phyloP scores from a whole-genome alignment of 352 stramenopile species.

The Phytophthora pseudosyringae region DNA sequence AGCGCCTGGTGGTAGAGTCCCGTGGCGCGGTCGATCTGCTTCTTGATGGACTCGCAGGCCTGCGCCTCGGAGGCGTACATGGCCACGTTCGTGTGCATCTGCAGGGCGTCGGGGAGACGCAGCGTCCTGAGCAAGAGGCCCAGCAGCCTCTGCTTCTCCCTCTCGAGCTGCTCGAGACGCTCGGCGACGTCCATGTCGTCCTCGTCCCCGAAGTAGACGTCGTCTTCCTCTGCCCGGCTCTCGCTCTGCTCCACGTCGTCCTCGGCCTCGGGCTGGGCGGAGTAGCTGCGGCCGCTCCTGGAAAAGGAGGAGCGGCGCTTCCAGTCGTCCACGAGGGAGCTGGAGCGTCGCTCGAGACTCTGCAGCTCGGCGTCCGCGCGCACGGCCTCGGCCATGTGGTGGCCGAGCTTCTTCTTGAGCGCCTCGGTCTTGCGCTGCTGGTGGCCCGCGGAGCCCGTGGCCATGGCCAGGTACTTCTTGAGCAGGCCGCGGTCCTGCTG shows the following conservation, averaged over 20 bases:
- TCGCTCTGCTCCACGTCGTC: constrained; percentile 29
- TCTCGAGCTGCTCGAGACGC: constrained; percentile 57
- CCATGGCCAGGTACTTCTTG: constrained; percentile 63
- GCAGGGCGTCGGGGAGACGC: constrained; percentile 56
- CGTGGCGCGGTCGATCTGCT: constrained; percentile 66
- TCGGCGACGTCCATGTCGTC: constrained; percentile 40
- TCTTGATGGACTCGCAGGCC: constrained; percentile 71
- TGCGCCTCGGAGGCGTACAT: constrained; percentile 77
- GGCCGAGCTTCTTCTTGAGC: constrained; percentile 64
- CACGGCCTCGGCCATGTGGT: constrained; percentile 61
- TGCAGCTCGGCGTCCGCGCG: constrained; percentile 59
- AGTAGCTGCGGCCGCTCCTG: constrained; percentile 15
- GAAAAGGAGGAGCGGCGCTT: constrained; percentile 46
- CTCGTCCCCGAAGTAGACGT: constrained; percentile 28
- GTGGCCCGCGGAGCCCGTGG: constrained; percentile 39
- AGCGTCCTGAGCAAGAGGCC: constrained; percentile 50
- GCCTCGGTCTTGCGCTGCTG: constrained; percentile 47
- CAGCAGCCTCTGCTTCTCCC: constrained; percentile 67
- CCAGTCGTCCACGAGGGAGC: constrained; percentile 54
- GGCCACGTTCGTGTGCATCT: constrained; percentile 77
- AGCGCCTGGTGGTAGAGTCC: constrained; percentile 70
- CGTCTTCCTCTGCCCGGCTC: constrained; percentile 12
- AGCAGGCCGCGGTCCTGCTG: constrained; percentile 62
- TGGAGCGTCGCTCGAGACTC: constrained; percentile 63
- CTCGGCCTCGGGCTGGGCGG: constrained; percentile 26